Base-by-base conservation (phyloP, 257 asterid genomes). In the Paraleonurus japonicus region DNA sequence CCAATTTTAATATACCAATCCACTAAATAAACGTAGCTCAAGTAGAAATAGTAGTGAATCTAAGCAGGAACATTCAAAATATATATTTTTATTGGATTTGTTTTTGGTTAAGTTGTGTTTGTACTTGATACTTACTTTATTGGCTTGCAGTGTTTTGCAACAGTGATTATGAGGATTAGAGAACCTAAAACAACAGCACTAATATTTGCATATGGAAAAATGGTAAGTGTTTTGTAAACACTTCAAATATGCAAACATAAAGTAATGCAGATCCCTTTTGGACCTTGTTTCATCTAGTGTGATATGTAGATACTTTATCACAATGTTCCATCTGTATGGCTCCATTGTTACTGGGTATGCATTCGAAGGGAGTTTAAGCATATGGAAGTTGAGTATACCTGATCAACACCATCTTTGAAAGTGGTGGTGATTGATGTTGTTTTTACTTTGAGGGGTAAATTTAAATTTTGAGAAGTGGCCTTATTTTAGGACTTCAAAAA, bases 121-220 rank as follows among this genome's bases (percentile, higher is more conserved):
- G 11, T 6, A 61, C 20, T 70, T 53, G 43, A 68, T 61, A 65
- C 82, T 73, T 48, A 41, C 33, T 51, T 23, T 68, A 22, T 58
- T 65, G 73, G 62, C 23, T 79, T 84, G n/a, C 84, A 88, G 95
- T 90, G 95, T 88, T 88, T 88, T 74, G 90, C 95, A 76, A 90
- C 95, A 0, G 95, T 88, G 81, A 88, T 88, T 79, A 86, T 88
- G 95, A 81, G 95, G 80, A 88, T 88, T 43, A 81, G 95, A 51
- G 95, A 88, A 73, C 95, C 95, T 28, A 88, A 88, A 67, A 84
- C 95, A 2, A 88, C 95, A 4, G 95, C 90, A 0, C 80, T 84
- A 24, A 88, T 86, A 69, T 88, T 88, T 78, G 95, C 95, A 22
- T 88, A 92, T 50, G 95, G 95, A 58, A 88, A 88, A 77, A 88